Conservation (phyloP, 2,329 filamentous ascomycete species). For the Knoxdaviesia proteae region DNA sequence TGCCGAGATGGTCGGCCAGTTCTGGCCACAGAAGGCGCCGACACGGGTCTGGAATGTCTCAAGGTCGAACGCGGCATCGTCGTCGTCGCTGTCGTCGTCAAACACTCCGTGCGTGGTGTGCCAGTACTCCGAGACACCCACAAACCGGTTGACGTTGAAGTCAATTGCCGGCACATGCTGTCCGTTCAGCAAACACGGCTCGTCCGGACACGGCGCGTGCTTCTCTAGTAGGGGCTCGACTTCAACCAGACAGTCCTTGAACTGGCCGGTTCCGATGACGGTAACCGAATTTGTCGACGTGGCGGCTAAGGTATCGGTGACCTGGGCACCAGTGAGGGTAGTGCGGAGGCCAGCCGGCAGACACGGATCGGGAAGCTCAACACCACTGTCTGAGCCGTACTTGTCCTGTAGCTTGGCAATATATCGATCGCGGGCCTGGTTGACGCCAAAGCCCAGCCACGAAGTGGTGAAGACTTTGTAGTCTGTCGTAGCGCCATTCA, state of each 20-base stretch:
- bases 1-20: conserved; percentile 58
- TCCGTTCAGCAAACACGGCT: conserved; percentile 76
- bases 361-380: conserved; percentile 76
- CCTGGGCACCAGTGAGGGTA: conserved; percentile 43
- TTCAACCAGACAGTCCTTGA: conserved; percentile 61
- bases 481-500: conserved; percentile 59
- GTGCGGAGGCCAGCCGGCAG: conserved; percentile 59
- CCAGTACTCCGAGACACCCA: conserved; percentile 97
- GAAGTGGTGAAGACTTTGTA: conserved; percentile 88
- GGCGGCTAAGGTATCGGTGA: conserved; percentile 13
- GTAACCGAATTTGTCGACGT: conserved; percentile 15
- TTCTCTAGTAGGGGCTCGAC: conserved; percentile 81
- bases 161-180: conserved; percentile 89
- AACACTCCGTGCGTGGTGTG: conserved; percentile 95
- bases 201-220: conserved; percentile 61
- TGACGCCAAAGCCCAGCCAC: conserved; percentile 94
- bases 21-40: conserved; percentile 60
- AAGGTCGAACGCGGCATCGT: conserved; percentile 59
- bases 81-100: conserved; percentile 45
- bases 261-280: conserved; percentile 62
- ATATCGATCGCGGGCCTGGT: conserved; percentile 73
- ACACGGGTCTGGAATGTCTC: conserved; percentile 74
- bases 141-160: conserved; percentile 92
- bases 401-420: conserved; percentile 54
- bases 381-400: conserved; percentile 32